Conservation (phyloP, 2,329 filamentous ascomycete species). For the Cyphellophora attinorum region DNA sequence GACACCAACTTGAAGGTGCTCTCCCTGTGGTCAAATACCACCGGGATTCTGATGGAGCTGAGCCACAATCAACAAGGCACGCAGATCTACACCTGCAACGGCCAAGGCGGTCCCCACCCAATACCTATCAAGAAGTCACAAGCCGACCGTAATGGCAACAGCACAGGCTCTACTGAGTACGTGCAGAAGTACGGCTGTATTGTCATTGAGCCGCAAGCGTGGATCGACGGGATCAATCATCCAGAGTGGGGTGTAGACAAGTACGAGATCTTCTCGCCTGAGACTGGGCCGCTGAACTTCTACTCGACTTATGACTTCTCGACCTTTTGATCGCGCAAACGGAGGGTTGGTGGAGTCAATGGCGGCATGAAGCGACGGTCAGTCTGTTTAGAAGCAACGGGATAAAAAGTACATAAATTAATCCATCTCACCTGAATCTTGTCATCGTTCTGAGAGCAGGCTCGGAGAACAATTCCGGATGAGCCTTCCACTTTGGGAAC, state of each 20-base stretch:
- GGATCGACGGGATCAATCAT: slow-evolving; percentile 87
- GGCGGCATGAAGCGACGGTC: no score
- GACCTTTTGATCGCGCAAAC: slow-evolving; percentile 28
- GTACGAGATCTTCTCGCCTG: slow-evolving; percentile 31
- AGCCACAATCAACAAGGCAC: slow-evolving; percentile 77
- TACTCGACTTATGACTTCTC: slow-evolving; percentile 36
- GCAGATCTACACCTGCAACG: slow-evolving; percentile 78
- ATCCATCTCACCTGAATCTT: no score
- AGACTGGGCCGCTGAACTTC: slow-evolving; percentile 30
- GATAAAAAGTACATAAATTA: no score
- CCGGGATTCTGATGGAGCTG: slow-evolving; percentile 74
- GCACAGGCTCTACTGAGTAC: slow-evolving; percentile 37
- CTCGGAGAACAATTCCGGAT: no score
- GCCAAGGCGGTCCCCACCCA: slow-evolving; percentile 63
- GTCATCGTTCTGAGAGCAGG: no score
- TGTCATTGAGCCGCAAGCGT: slow-evolving; percentile 87
- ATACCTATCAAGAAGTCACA: slow-evolving; percentile 32
- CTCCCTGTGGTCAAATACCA: slow-evolving; percentile 55
- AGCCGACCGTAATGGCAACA: slow-evolving; percentile 45
- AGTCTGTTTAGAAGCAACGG: no score
- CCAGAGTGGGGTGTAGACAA: slow-evolving; percentile 67
- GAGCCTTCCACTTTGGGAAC: no score
- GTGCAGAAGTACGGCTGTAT: slow-evolving; percentile 67
- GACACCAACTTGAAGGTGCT: slow-evolving; percentile 40
- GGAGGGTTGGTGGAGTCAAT: no score